Percentiles rank a stretch among this genome's conserved stretches.
phyloP scores from a whole-genome alignment of 768 basidiomycete species.

The Naematelia encephala region DNA sequence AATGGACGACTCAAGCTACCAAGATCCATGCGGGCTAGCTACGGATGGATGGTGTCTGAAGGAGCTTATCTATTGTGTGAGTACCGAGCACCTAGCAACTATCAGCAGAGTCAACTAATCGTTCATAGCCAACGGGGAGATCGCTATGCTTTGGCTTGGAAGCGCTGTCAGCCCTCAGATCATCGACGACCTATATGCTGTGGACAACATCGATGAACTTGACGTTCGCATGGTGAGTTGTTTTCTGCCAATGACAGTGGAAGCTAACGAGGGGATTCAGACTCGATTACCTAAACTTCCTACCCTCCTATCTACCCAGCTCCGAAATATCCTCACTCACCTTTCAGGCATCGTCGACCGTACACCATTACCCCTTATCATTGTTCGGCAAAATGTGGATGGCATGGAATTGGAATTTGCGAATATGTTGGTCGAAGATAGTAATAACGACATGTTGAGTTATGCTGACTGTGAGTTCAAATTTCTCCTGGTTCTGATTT shows the following conservation, averaged over 20 bases:
- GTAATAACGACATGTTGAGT: slow-evolving; percentile 91
- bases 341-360: slow-evolving; percentile 56
- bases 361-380: slow-evolving; percentile 54
- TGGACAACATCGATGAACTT: slow-evolving; percentile 70
- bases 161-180: slow-evolving; percentile 74
- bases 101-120: slow-evolving; percentile 2
- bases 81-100: slow-evolving; percentile 23
- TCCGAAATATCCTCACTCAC: slow-evolving; percentile 76
- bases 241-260: too few relatives aligned
- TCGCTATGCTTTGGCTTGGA: slow-evolving; percentile 87
- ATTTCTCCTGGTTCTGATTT: neutral
- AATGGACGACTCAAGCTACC: slow-evolving; percentile 67
- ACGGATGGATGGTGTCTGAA: slow-evolving; percentile 81
- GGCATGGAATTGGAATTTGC: slow-evolving; percentile 90
- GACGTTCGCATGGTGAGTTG: slow-evolving; percentile 65
- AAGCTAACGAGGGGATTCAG: slow-evolving; percentile 55
- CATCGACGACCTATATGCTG: slow-evolving; percentile 75
- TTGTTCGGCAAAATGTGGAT: slow-evolving; percentile 90
- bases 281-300: slow-evolving; percentile 66
- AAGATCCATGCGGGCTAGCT: slow-evolving; percentile 72
- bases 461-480: slow-evolving; percentile 72
- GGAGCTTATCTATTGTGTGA: slow-evolving; percentile 91
- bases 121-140: slow-evolving; percentile 75
- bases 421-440: slow-evolving; percentile 95
- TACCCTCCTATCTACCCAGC: slow-evolving; percentile 74